Evolutionary conservation across 305 asterid genomes (phyloP), one percentile per base, ranked within the genome.

Genomic region (Caryopteris hybrid): DNA sequence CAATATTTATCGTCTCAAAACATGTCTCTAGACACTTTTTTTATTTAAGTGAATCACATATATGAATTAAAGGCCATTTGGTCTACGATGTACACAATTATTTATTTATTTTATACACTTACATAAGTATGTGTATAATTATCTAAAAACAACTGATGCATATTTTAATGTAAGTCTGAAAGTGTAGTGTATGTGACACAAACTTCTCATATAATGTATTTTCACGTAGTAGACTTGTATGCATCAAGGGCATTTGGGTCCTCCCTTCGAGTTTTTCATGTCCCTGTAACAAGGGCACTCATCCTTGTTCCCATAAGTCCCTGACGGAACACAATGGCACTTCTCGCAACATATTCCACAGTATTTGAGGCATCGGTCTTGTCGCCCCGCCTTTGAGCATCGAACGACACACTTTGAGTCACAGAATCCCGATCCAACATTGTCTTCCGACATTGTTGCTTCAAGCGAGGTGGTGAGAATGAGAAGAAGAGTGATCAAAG

Each of bases 281-380:
- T 80, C 86, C 69, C 83, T 68, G 25, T 82, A 85, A 34, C 91
- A 82, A 57, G 88, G 84, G 61, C 88, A 85, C 55, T 80, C 76
- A 8, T 83, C 80, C 62, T 74, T 76, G 73, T 85, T 77, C 20
- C 91, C 86, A 11, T 29, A 82, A 54, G 90, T 85, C 4, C 87
- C 90, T 0, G 87, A 80, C 0, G 87, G 87, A 11, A 85, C 87
- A 57, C 90, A 84, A 18, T 69, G 39, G 56, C 90, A 82, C 25
- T 75, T 74, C 2, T 12, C 53, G 47, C 90, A 85, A 27, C 90
- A 85, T 25, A 85, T 80, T 13, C 83, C 78, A 8, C 87, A 85
- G 14, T 85, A 85, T 53, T 78, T 67, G 41, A 85, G 66, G 80
- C 86, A 82, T 16, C 87, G 74, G 45, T 85, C 81, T 1, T 17